Evolutionary conservation across 2,329 filamentous ascomycete genomes (phyloP).

Genomic region (Knoxdaviesia proteae): DNA sequence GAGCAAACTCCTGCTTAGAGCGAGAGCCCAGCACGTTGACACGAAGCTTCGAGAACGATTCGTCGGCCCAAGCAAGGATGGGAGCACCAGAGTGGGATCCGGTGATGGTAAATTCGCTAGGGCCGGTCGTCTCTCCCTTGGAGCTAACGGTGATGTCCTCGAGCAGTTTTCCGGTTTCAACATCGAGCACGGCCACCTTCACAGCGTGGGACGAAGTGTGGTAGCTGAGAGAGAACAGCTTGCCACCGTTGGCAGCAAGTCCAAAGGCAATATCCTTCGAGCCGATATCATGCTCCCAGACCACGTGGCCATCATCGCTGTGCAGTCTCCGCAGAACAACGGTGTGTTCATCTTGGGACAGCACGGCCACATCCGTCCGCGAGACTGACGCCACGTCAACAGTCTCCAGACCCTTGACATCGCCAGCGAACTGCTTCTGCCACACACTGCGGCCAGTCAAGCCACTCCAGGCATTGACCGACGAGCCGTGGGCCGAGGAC

Average conservation of each 20-base stretch:
- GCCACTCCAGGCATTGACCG: constrained; percentile 66
- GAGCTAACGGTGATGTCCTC: constrained; percentile 53
- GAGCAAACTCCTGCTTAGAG: constrained; percentile 30
- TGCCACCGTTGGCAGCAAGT: constrained; percentile 45
- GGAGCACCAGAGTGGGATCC: constrained; percentile 57
- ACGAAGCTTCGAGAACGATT: constrained; percentile 37
- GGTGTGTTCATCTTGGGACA: constrained; percentile 38
- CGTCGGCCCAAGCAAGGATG: constrained; percentile 56
- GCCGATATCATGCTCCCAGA: constrained; percentile 47
- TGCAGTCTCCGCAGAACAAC: constrained; percentile 50
- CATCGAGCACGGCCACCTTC: constrained; percentile 55
- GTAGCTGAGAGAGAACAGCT: constrained; percentile 59
- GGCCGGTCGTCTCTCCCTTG: constrained; percentile 48
- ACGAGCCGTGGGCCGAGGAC: constrained; percentile 47
- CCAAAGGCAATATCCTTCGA: constrained; percentile 56
- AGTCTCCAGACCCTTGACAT: constrained; percentile 52
- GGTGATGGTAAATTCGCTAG: constrained; percentile 49
- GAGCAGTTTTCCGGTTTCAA: constrained; percentile 46
- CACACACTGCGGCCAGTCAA: constrained; percentile 62
- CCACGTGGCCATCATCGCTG: constrained; percentile 47
- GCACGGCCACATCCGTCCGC: constrained; percentile 49
- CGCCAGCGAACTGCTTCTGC: constrained; percentile 39
- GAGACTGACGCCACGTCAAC: constrained; percentile 45
- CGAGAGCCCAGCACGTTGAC: constrained; percentile 50
- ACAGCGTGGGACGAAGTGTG: constrained; percentile 58